These are phyloP conservation scores for Phytophthora sojae DNA, from an alignment of 352 stramenopile genomes.

Conservation along the genomic window DNA sequence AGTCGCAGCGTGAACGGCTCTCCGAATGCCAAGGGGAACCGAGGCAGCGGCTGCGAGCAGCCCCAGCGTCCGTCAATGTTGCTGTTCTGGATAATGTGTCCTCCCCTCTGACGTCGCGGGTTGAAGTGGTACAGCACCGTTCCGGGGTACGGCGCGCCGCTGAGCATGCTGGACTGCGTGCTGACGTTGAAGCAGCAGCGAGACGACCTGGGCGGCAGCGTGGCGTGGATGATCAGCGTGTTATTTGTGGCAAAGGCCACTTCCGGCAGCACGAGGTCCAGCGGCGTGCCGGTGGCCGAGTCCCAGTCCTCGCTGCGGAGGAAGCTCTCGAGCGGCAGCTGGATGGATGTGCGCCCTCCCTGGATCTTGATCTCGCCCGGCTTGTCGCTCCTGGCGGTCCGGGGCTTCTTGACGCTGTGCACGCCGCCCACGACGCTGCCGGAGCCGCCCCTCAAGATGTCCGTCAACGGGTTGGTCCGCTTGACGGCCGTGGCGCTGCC, in stretches of 20 bases:
- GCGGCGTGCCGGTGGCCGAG: conserved; percentile 57
- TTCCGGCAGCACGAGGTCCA: conserved; percentile 77
- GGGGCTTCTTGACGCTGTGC: conserved; percentile 66
- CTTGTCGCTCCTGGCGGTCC: conserved; percentile 76
- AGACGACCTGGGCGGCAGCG: conserved; percentile 63
- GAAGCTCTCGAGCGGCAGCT: conserved; percentile 83
- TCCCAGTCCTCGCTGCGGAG: conserved; percentile 83
- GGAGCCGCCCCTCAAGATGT: conserved; percentile 76
- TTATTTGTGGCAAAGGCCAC: conserved; percentile 87
- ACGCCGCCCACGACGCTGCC: conserved; percentile 73
- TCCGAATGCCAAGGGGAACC: conserved; percentile 77
- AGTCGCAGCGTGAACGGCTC: conserved; percentile 81
- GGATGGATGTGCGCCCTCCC: conserved; percentile 75
- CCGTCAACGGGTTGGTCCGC: conserved; percentile 76
- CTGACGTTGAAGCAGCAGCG: conserved; percentile 85
- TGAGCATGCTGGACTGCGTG: conserved; percentile 76
- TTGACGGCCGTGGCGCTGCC: conserved; percentile 54
- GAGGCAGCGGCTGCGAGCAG: conserved; percentile 66
- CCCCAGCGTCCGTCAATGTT: conserved; percentile 85
- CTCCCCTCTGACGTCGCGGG: conserved; percentile 65
- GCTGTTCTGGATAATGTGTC: conserved; percentile 83
- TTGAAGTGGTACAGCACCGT: conserved; percentile 89
- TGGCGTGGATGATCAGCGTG: conserved; percentile 85
- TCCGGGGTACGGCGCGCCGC: conserved; percentile 70
- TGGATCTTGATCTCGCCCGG: conserved; percentile 83